phyloP scores from a whole-genome alignment of 2,329 filamentous ascomycete genomes.

The Aspergillus proliferans region DNA sequence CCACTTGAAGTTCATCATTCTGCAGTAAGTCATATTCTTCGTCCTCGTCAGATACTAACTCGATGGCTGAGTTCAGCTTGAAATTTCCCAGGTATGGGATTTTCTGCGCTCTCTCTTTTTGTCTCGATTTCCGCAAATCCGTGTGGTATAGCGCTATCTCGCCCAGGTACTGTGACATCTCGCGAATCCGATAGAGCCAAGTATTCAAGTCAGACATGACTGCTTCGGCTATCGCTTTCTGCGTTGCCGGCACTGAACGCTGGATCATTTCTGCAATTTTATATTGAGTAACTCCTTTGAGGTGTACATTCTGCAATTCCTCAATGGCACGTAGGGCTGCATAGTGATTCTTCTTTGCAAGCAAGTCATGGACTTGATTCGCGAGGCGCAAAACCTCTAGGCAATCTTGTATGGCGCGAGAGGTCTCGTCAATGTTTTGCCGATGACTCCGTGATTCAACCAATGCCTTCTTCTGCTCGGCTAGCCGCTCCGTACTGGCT shows the following conservation, averaged over 20 bases:
- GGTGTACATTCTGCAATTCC: conserved; percentile 90
- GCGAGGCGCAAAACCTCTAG: conserved; percentile 86
- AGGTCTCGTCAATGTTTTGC: conserved; percentile 92
- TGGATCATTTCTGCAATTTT: conserved; percentile 94
- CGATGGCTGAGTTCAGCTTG: conserved; percentile 90
- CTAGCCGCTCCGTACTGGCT: conserved; percentile 85
- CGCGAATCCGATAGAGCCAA: conserved; percentile 90
- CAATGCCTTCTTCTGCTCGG: conserved; percentile 86
- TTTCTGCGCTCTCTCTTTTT: conserved; percentile 73
- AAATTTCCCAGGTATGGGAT: conserved; percentile 73
- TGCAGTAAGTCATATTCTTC: conserved; percentile 94
- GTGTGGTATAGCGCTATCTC: conserved; percentile 97
- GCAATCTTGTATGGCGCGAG: conserved; percentile 80
- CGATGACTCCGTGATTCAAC: conserved; percentile 88
- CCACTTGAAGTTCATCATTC: conserved; percentile 89
- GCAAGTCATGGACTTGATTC: conserved; percentile 87
- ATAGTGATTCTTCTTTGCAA: conserved; percentile 92
- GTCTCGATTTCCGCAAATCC: conserved; percentile 72
- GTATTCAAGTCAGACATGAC: conserved; percentile 97
- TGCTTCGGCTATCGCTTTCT: conserved; percentile 87
- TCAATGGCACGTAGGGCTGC: conserved; percentile 88
- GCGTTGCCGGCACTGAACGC: conserved; percentile 86
- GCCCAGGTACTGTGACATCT: conserved; percentile 91
- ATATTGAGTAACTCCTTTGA: conserved; percentile 90
- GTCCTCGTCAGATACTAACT: conserved; percentile 87